phyloP scores from a whole-genome alignment of 2,329 filamentous ascomycete genomes.

The Calonectria multiphialidica region DNA sequence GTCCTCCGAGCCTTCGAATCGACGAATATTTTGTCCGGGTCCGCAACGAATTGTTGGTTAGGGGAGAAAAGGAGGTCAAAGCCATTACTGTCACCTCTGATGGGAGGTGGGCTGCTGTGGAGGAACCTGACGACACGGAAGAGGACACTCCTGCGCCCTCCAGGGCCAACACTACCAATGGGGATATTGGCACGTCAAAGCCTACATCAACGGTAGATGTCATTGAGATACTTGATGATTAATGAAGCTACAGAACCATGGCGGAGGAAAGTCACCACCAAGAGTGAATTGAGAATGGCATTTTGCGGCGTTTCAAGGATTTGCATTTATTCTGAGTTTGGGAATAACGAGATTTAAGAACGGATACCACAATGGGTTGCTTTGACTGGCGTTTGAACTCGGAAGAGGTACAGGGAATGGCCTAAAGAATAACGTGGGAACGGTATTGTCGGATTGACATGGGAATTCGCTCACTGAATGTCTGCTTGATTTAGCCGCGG shows the following conservation, averaged over 20 bases:
- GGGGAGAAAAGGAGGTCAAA: conserved; percentile 41
- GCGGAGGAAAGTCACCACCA: background rate
- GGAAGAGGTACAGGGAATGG: background rate
- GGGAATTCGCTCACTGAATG: background rate
- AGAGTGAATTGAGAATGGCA: background rate
- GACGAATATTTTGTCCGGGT: conserved; percentile 81
- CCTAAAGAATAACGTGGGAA: background rate
- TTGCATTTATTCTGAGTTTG: conserved; percentile 13
- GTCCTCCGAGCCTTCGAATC: conserved; percentile 77
- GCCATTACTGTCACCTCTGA: conserved; percentile 45
- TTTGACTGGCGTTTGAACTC: conserved; percentile 29
- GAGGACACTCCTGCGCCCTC: conserved; percentile 37
- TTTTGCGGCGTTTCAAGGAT: conserved; percentile 25
- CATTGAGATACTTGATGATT: conserved; percentile 46
- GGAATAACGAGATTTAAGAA: conserved; percentile 30
- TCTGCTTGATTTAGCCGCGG: conserved; percentile 3
- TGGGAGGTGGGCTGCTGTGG: conserved; percentile 49
- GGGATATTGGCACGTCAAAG: conserved; percentile 20
- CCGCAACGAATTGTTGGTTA: conserved; percentile 59
- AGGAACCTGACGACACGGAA: conserved; percentile 46
- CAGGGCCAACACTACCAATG: background rate
- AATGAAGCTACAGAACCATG: background rate
- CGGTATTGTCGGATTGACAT: background rate
- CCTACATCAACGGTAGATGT: conserved; percentile 28
- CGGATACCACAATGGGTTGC: conserved; percentile 34